Evolutionary conservation across 2,329 filamentous ascomycete genomes (phyloP), one percentile per base, ranked within the genome.

Genomic region (Neophaeococcomyces aloes): DNA sequence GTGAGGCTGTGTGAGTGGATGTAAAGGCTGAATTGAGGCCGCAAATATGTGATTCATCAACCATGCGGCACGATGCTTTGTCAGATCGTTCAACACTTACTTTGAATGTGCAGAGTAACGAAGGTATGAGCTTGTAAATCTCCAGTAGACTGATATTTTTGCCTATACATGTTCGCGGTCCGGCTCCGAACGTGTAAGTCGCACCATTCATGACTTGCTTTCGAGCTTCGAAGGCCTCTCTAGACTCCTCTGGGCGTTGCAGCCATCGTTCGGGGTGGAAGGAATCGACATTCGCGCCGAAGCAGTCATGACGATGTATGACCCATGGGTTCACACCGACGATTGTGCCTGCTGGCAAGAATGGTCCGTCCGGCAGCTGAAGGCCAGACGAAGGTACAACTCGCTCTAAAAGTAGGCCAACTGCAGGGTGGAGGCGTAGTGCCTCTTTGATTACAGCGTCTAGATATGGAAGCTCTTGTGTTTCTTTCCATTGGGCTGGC

Each of bases 291-390:
- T 86, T 79, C 0, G 67, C 59, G 2, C 83, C 83, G 17, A 86
- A 67, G 41, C 79, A 75, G 2, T 70, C 67, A 2, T 77, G 71
- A 2, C 79, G 71, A 54, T 87, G 82, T 19, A 86, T 66, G 13
- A 86, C 75, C 81, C 81, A 86, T 0, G 82, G 75, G 38, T 76
- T 84, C 57, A 77, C 82, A 3, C 82, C 83, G 0, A 86, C 79
- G 23, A 34, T 27, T 27, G 23, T 6, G 10, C 23, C 23, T 27
- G 10, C 23, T 27, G 5, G 23, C 10, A 10, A 10, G 23, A 27
- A 27, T 5, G 5, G 23, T 27, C 23, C 10, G 10, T 10, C 23
- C 5, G 23, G 5, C 5, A 27, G 23, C 23, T 27, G 23, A 6
- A n/a, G 17, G 8, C 36, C 36, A 10, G 13, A 17, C 13, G 23